These are phyloP conservation scores for Obelidium mucronatum DNA, from an alignment of 192 early-diverging fungal species.

Conservation along the genomic window DNA sequence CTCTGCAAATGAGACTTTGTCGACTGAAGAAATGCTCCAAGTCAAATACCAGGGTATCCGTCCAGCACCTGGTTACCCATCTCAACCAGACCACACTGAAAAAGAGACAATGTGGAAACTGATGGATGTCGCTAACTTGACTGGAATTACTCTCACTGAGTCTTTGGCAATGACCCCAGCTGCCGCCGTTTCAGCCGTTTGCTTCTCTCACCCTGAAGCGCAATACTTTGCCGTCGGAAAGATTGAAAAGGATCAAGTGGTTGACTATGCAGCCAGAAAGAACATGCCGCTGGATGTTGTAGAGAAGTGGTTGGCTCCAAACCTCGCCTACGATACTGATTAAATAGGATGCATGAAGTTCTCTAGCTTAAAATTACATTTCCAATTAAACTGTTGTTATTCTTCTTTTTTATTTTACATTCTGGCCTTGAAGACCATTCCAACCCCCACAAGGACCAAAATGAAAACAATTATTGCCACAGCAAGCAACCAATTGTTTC, in stretches of 20 bases:
- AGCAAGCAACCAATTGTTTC: too few species aligned
- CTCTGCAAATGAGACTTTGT: constrained; percentile 76
- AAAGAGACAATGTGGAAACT: constrained; percentile 94
- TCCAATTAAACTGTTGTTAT: too few species aligned
- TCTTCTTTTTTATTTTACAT: too few species aligned
- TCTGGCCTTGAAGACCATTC: too few species aligned
- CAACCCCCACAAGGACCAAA: too few species aligned
- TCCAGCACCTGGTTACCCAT: constrained; percentile 94
- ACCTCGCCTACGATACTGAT: constrained; percentile 71
- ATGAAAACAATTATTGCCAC: too few species aligned
- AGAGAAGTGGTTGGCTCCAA: constrained; percentile 80
- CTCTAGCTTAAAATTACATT: background rate
- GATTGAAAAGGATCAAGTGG: constrained; percentile 85
- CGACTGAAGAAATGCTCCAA: constrained; percentile 82
- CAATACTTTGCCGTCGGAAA: constrained; percentile 97
- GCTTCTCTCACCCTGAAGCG: constrained; percentile 78
- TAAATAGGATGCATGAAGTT: constrained; percentile 17
- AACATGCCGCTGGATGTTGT: constrained; percentile 64
- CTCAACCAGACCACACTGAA: constrained; percentile 95
- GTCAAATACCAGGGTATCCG: constrained; percentile 96
- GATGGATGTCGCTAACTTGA: constrained; percentile 77
- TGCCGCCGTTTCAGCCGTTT: constrained; percentile 82
- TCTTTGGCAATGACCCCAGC: constrained; percentile 93
- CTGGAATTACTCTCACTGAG: constrained; percentile 91
- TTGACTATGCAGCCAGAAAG: constrained; percentile 79